Evolutionary conservation across 495 filamentous ascomycete species (phyloP).

Genomic region (Ramalina intermedia): DNA sequence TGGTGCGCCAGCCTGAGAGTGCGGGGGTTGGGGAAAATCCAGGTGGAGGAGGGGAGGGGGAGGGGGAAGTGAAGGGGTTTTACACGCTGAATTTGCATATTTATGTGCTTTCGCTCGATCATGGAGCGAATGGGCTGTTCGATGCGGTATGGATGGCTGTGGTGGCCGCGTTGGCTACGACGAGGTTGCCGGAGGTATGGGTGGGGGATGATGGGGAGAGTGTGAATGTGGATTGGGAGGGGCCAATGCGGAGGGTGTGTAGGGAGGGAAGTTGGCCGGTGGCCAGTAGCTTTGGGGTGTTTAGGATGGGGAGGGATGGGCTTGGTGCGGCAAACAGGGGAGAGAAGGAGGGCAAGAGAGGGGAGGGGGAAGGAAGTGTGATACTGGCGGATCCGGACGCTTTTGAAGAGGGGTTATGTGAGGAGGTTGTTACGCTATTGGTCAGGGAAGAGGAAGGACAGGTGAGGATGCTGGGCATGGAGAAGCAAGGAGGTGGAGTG

Average conservation of each 20-base stretch:
- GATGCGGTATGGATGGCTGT: constrained; percentile 80
- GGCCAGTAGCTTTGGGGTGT: constrained; percentile 58
- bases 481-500: constrained; percentile 67
- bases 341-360: constrained; percentile 18
- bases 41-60: constrained; percentile 6
- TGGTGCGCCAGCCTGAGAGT: background rate
- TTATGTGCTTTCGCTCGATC: constrained; percentile 78
- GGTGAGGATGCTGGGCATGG: constrained; percentile 44
- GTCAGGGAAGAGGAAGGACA: constrained; percentile 38
- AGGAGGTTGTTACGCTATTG: constrained; percentile 58
- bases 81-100: constrained; percentile 92
- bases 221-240: constrained; percentile 55
- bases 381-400: constrained; percentile 78
- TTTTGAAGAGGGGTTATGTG: constrained; percentile 70
- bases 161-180: constrained; percentile 67
- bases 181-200: constrained; percentile 61
- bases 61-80: constrained; percentile 56
- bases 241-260: constrained; percentile 32
- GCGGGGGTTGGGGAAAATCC: background rate
- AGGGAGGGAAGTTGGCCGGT: constrained; percentile 48
- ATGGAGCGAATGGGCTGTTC: constrained; percentile 79
- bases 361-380: constrained; percentile 44
- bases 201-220: constrained; percentile 75
- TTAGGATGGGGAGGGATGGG: constrained; percentile 44
- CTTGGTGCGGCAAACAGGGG: constrained; percentile 29